phyloP scores from a whole-genome alignment of 2,329 filamentous ascomycete species.

The Aureobasidium melanogenum region DNA sequence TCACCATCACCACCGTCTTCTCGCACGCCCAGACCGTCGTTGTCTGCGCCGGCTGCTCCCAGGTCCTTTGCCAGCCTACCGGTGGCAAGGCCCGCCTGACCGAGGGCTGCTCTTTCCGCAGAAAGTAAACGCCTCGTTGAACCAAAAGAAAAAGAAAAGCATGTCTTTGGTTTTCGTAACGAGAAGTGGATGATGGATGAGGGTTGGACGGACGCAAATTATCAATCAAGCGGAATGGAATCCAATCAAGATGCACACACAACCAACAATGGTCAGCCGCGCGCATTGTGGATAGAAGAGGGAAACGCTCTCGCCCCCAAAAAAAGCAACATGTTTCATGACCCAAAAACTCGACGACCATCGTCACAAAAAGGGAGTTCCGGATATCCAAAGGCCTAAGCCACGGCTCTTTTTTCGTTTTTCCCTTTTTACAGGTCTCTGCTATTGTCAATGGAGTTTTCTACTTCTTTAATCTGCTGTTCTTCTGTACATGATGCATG shows the following conservation, averaged over 20 bases:
- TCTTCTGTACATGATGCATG: conserved; percentile 14
- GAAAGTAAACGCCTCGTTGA: conserved; percentile 71
- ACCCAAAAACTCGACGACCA: conserved; percentile 13
- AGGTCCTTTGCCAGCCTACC: conserved; percentile 98
- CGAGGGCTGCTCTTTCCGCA: conserved; percentile 99
- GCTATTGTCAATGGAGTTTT: conserved; percentile 15
- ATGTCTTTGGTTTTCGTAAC: conserved; percentile 13
- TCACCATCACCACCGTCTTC: conserved; percentile 99
- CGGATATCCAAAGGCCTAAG: conserved; percentile 17
- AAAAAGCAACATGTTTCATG: conserved; percentile 16
- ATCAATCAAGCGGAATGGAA: conserved; percentile 14
- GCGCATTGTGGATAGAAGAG: conserved; percentile 20
- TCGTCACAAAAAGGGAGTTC: conserved; percentile 16
- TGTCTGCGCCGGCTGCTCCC: conserved; percentile 99
- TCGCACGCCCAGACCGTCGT: conserved; percentile 99
- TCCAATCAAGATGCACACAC: conserved; percentile 13
- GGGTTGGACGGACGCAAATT: conserved; percentile 13
- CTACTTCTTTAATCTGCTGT: conserved; percentile 10
- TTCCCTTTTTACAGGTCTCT: conserved; percentile 8
- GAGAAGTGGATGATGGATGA: conserved; percentile 8
- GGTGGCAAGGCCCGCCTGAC: conserved; percentile 98
- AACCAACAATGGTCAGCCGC: conserved; percentile 9
- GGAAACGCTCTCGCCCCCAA: conserved; percentile 15
- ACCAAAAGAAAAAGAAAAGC: conserved; percentile 11
- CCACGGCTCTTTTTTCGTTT: conserved; percentile 10